phyloP scores from a whole-genome alignment of 1,284 basidiomycete species.

The Ceratobasidium sp. region DNA sequence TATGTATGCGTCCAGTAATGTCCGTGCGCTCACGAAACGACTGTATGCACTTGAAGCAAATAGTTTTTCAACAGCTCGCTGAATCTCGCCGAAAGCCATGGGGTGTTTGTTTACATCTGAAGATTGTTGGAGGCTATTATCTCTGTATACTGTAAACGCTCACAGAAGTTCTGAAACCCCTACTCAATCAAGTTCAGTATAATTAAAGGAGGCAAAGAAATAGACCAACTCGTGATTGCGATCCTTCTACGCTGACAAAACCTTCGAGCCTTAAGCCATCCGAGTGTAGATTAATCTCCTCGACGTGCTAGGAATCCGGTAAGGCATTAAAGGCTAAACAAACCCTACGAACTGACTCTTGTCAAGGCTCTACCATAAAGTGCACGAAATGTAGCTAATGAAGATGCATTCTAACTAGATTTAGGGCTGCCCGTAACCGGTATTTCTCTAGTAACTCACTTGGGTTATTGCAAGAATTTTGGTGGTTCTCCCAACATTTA shows the following conservation, averaged over 20 bases:
- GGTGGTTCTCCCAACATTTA: conserved; percentile 50
- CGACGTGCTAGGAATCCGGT: conserved; percentile 59
- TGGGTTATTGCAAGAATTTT: conserved; percentile 67
- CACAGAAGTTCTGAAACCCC: conserved; percentile 86
- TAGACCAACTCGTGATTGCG: conserved; percentile 69
- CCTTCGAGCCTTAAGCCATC: conserved; percentile 70
- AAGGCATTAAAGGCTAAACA: not conserved
- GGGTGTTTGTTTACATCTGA: conserved; percentile 85
- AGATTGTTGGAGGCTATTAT: not conserved
- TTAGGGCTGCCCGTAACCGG: conserved; percentile 50
- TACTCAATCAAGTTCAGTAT: conserved; percentile 48
- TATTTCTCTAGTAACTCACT: conserved; percentile 53
- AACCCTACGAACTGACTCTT: conserved; percentile 57
- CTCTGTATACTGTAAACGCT: conserved; percentile 50
- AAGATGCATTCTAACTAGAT: conserved; percentile 67
- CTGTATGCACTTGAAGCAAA: conserved; percentile 75
- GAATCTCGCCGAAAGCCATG: conserved; percentile 70
- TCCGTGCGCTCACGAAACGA: conserved; percentile 62
- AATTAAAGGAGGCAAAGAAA: not conserved
- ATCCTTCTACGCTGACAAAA: conserved; percentile 80
- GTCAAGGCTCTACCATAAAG: conserved; percentile 70
- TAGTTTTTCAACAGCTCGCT: conserved; percentile 67
- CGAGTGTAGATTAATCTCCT: conserved; percentile 63
- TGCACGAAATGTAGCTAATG: conserved; percentile 67
- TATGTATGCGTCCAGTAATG: too few relatives aligned